phyloP scores from a whole-genome alignment of 2,329 filamentous ascomycete genomes.

The Penicillium sp. region DNA sequence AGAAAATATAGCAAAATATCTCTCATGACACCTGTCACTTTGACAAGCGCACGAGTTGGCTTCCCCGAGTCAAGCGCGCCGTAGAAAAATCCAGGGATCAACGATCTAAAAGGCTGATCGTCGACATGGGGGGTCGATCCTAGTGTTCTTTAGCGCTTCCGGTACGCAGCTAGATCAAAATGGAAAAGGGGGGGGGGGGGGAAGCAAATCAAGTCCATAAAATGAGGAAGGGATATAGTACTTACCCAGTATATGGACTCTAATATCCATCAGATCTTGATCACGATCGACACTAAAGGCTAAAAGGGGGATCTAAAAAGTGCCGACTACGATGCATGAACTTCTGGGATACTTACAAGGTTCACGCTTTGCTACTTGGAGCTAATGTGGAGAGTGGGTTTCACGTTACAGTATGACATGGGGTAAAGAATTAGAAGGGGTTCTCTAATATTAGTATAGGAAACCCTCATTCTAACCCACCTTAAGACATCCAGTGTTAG shows the following conservation, averaged over 20 bases:
- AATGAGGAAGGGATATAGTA: conserved; percentile 3
- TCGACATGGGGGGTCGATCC: conserved; percentile 17
- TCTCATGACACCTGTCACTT: conserved; percentile 27
- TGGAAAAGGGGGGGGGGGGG: conserved; percentile 4
- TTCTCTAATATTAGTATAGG: neutral
- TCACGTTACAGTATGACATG: conserved; percentile 7
- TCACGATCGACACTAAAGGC: conserved; percentile 5
- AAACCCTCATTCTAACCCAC: neutral
- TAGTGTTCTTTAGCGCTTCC: conserved; percentile 16
- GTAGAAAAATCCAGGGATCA: conserved; percentile 17
- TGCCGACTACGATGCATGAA: conserved; percentile 11
- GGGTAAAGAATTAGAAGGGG: neutral
- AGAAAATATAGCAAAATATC: neutral
- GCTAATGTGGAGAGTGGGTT: conserved; percentile 2
- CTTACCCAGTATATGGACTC: neutral
- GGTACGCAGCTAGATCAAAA: conserved; percentile 22
- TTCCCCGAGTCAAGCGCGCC: conserved; percentile 14
- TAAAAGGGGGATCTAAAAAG: conserved; percentile 9
- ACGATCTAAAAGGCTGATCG: conserved; percentile 21
- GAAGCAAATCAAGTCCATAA: conserved; percentile 20
- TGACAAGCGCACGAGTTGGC: conserved; percentile 19
- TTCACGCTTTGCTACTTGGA: neutral
- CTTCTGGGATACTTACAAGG: conserved; percentile 15
- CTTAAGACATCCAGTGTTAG: neutral
- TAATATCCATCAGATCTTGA: conserved; percentile 1